Evolutionary conservation across 2,329 filamentous ascomycete genomes (phyloP).

Genomic region (Thelonectria olida): DNA sequence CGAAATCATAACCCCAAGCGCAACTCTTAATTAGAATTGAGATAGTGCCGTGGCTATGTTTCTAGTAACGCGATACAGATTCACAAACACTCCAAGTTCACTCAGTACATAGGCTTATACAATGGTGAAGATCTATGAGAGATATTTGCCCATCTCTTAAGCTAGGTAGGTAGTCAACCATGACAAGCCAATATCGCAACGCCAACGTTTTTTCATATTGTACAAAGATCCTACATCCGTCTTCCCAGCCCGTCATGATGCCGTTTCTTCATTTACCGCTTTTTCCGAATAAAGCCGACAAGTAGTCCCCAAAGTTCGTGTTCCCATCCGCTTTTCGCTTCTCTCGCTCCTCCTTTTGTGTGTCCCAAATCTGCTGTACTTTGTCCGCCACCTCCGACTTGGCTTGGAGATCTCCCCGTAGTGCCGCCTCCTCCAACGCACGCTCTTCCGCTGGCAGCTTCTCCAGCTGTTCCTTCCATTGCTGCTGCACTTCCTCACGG

Average conservation of each 20-base stretch:
- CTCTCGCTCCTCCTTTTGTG: slow-evolving; percentile 65
- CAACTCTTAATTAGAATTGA: too few species aligned
- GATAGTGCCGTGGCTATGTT: too few species aligned
- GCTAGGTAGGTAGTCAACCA: too few species aligned
- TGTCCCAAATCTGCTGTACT: slow-evolving; percentile 52
- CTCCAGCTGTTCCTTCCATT: slow-evolving; percentile 64
- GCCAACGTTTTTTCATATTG: slow-evolving; percentile 11
- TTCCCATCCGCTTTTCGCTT: slow-evolving; percentile 48
- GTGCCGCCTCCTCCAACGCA: slow-evolving; percentile 69
- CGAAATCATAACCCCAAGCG: too few species aligned
- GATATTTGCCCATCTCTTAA: too few species aligned
- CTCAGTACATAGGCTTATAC: too few species aligned
- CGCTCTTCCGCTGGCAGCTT: slow-evolving; percentile 67
- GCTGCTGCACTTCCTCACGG: slow-evolving; percentile 58
- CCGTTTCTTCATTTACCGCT: slow-evolving; percentile 36
- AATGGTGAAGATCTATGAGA: too few species aligned
- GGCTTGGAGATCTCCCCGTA: slow-evolving; percentile 69
- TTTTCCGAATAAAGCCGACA: slow-evolving; percentile 43
- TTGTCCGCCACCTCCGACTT: slow-evolving; percentile 70
- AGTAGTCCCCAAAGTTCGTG: slow-evolving; percentile 43
- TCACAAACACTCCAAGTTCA: too few species aligned
- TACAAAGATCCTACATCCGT: slow-evolving; percentile 32
- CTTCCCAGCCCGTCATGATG: not conserved
- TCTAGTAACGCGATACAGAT: too few species aligned
- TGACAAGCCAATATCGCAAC: too few species aligned